These are phyloP conservation scores for Chaetomium globosum DNA, from an alignment of 2,329 filamentous ascomycete genomes.

Conservation along the genomic window DNA sequence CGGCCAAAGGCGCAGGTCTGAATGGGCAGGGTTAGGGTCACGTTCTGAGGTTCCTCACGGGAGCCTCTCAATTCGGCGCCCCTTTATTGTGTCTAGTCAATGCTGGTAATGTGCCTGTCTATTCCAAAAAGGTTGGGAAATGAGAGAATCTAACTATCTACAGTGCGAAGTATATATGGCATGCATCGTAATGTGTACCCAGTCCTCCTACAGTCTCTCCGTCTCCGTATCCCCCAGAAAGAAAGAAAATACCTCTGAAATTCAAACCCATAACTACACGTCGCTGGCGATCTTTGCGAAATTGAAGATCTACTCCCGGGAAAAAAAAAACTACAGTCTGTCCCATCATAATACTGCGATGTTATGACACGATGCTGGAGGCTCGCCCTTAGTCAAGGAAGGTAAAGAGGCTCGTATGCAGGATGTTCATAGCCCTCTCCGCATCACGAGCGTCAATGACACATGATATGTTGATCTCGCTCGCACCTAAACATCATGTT, in stretches of 20 bases:
- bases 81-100: neutral
- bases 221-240: neutral
- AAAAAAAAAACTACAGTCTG: neutral
- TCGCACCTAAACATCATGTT: constrained; percentile 67
- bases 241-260: neutral
- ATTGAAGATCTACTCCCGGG: neutral
- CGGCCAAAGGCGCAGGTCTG: neutral
- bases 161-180: constrained; percentile 10
- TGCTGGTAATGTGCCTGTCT: neutral
- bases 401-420: constrained; percentile 95
- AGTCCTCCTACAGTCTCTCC: neutral
- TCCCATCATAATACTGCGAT: neutral
- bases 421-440: constrained; percentile 88
- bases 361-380: neutral
- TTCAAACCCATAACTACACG: neutral
- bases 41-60: neutral
- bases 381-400: constrained; percentile 71
- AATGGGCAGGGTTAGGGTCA: neutral
- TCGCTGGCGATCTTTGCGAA: constrained; percentile 8
- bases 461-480: constrained; percentile 98
- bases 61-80: neutral
- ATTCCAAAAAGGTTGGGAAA: neutral
- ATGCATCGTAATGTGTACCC: neutral
- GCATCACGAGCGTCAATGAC: constrained; percentile 92
- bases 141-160: constrained; percentile 14